Percentiles rank a stretch among this genome's conserved stretches.
Conservation (phyloP, 768 basidiomycete species). For the Candolleomyces eurysporus region DNA sequence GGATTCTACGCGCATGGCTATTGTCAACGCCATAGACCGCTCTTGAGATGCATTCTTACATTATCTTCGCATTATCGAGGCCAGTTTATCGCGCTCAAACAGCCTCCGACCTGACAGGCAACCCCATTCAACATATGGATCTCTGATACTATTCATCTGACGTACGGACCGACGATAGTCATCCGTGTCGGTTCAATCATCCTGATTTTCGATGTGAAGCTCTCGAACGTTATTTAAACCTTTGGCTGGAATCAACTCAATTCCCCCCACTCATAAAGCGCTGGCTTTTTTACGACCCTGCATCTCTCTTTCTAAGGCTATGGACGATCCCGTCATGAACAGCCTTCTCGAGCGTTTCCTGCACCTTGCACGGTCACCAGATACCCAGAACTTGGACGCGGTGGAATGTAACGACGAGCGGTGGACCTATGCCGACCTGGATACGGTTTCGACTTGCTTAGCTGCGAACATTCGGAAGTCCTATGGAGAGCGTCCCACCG, state of each 20-base stretch:
- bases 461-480: constrained; percentile 23
- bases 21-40: neutral
- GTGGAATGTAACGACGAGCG: constrained; percentile 28
- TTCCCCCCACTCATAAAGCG: neutral
- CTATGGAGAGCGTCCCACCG: constrained; percentile 25
- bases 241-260: neutral
- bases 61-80: neutral
- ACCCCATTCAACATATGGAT: constrained; percentile 2
- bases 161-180: neutral
- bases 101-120: neutral
- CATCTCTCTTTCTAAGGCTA: neutral
- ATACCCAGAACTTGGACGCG: constrained; percentile 16
- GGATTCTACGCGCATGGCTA: neutral
- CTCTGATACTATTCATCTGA: neutral
- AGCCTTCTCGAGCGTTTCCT: constrained; percentile 22
- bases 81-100: neutral
- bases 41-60: neutral
- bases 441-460: constrained; percentile 29
- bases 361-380: constrained; percentile 16
- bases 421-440: constrained; percentile 33
- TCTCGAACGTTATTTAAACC: neutral
- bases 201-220: neutral
- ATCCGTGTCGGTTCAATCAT: neutral
- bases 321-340: constrained; percentile 15
- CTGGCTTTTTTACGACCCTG: neutral